These are phyloP conservation scores for Bipolaris oryzae DNA, from an alignment of 2,329 filamentous ascomycete species.

Conservation along the genomic window DNA sequence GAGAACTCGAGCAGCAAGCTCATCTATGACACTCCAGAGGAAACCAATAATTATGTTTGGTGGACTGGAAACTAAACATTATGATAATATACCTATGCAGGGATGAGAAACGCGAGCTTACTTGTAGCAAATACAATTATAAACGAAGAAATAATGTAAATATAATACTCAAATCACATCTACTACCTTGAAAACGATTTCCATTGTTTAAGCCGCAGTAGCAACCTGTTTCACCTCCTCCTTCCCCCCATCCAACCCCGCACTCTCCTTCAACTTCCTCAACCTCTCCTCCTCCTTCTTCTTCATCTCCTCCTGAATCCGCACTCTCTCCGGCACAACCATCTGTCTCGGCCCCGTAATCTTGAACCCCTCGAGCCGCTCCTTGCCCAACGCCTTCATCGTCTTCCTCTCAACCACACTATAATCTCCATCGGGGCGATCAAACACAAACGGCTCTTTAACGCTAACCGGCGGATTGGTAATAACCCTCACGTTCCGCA, in stretches of 20 bases:
- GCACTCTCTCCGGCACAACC: slow-evolving; percentile 58
- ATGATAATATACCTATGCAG: neutral
- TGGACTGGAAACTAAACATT: slow-evolving; percentile 50
- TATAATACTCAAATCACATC: neutral
- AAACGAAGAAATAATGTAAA: neutral
- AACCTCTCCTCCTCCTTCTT: slow-evolving; percentile 55
- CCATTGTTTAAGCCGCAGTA: neutral
- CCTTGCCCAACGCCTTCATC: slow-evolving; percentile 55
- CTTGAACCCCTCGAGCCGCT: slow-evolving; percentile 59
- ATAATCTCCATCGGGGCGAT: slow-evolving; percentile 58
- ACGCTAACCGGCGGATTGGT: slow-evolving; percentile 63
- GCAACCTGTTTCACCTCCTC: slow-evolving; percentile 1
- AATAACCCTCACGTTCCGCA: slow-evolving; percentile 58
- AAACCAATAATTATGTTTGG: slow-evolving; percentile 55
- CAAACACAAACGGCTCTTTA: slow-evolving; percentile 59
- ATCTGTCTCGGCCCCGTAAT: slow-evolving; percentile 57
- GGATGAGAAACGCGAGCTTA: too few relatives aligned
- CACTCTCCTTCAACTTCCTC: slow-evolving; percentile 35
- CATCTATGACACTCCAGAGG: slow-evolving; percentile 51
- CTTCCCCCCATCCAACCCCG: slow-evolving; percentile 14
- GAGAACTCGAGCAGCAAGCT: slow-evolving; percentile 50
- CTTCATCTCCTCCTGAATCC: slow-evolving; percentile 59
- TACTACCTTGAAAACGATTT: too few relatives aligned
- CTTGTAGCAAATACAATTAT: too few relatives aligned
- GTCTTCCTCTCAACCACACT: slow-evolving; percentile 64